These are phyloP conservation scores for Panicum hallii DNA, from an alignment of 202 grass and related monocot species.

Conservation along the genomic window DNA sequence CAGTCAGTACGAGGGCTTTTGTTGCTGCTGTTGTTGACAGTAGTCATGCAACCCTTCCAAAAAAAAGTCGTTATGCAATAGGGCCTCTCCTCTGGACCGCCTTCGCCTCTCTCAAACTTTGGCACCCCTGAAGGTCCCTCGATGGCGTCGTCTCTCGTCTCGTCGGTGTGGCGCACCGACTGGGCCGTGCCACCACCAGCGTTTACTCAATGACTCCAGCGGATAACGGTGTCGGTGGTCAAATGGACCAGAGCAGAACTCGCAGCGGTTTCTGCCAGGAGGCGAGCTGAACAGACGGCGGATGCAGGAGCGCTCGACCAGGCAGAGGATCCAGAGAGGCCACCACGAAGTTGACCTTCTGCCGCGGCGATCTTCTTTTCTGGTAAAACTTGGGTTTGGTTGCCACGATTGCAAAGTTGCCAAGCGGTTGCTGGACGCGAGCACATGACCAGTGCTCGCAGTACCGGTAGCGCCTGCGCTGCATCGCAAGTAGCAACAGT, in stretches of 20 bases:
- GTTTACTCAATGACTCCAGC: conserved; percentile 21
- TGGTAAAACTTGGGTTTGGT: neutral
- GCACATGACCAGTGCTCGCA: neutral
- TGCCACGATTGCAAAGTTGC: neutral
- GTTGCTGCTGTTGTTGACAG: no score
- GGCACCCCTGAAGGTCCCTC: neutral
- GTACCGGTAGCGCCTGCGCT: neutral
- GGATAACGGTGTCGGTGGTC: conserved; percentile 18
- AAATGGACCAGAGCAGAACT: no score
- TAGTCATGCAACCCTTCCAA: no score
- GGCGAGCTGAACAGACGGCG: neutral
- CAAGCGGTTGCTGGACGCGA: neutral
- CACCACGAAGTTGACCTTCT: neutral
- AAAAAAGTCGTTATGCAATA: no score
- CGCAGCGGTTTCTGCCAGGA: neutral
- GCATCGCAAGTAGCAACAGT: neutral
- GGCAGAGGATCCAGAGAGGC: no score
- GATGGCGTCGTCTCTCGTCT: neutral
- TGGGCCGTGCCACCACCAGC: neutral
- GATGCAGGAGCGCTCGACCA: no score
- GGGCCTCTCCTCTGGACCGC: no score
- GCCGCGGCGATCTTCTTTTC: no score
- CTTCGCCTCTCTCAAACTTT: no score
- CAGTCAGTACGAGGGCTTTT: no score
- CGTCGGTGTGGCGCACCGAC: conserved; percentile 12